Evolutionary conservation across 1,284 basidiomycete genomes (phyloP).

Genomic region (Ceratobasidium papillatum): DNA sequence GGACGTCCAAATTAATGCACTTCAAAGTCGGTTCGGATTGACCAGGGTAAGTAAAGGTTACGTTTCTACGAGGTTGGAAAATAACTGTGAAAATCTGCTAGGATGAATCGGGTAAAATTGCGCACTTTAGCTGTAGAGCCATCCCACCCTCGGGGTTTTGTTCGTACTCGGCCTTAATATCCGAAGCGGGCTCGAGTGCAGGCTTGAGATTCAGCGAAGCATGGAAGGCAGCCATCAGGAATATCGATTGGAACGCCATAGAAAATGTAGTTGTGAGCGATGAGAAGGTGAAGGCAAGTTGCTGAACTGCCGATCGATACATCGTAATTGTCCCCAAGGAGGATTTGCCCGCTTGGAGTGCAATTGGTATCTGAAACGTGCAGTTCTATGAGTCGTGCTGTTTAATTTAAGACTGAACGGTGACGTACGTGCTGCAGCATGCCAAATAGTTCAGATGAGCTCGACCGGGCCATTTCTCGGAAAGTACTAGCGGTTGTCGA

Average conservation of each 20-base stretch:
- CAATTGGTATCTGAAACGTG: constrained; percentile 67
- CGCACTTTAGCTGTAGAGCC: constrained; percentile 73
- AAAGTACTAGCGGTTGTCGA: constrained; percentile 37
- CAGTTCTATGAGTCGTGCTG: constrained; percentile 17
- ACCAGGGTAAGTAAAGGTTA: constrained; percentile 81
- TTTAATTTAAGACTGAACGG: background rate
- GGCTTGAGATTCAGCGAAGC: constrained; percentile 75
- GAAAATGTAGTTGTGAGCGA: constrained; percentile 67
- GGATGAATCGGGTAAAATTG: constrained; percentile 1
- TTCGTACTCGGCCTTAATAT: constrained; percentile 59
- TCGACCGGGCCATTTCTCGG: constrained; percentile 42
- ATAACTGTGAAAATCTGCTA: constrained; percentile 44
- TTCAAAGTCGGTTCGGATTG: constrained; percentile 68
- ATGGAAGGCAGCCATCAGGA: constrained; percentile 82
- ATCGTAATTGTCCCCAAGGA: constrained; percentile 79
- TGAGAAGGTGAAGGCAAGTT: constrained; percentile 68
- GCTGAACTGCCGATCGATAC: constrained; percentile 78
- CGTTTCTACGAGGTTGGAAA: constrained; percentile 56
- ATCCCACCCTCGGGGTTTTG: constrained; percentile 43
- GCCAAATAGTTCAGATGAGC: constrained; percentile 42
- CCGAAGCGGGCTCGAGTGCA: constrained; percentile 65
- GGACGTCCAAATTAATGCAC: constrained; percentile 72
- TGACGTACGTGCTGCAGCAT: constrained; percentile 41
- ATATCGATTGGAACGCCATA: constrained; percentile 79
- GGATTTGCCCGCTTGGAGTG: constrained; percentile 73